Conservation (phyloP, 176 grass and related monocot species). For the Eleusine coracana region DNA sequence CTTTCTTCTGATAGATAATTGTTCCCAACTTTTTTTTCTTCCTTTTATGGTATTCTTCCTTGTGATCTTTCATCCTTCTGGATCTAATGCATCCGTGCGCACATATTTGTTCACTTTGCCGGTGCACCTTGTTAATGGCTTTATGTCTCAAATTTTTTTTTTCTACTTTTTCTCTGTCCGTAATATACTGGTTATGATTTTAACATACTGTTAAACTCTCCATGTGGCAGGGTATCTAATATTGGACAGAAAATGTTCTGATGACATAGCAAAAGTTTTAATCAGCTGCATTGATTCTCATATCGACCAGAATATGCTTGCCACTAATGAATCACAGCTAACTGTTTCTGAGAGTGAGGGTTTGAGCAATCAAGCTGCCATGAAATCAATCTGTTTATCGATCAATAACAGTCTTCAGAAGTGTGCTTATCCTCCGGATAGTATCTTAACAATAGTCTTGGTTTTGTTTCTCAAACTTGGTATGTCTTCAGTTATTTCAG, state of each 20-base stretch:
- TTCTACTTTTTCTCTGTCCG: constrained; percentile 21
- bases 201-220: constrained; percentile 37
- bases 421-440: constrained; percentile 46
- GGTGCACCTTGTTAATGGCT: constrained; percentile 14
- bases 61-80: neutral
- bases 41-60: constrained; percentile 18
- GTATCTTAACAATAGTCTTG: constrained; percentile 59
- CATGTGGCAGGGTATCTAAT: constrained; percentile 63
- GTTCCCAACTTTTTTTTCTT: neutral
- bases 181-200: constrained; percentile 21
- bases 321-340: constrained; percentile 37
- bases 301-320: constrained; percentile 48
- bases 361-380: constrained; percentile 41
- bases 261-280: constrained; percentile 62
- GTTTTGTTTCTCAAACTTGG: constrained; percentile 89
- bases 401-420: constrained; percentile 58
- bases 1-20: neutral
- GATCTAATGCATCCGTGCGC: neutral
- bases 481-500: constrained; percentile 55
- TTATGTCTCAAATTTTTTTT: neutral
- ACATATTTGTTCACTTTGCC: neutral
- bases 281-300: constrained; percentile 64
- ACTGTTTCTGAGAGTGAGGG: constrained; percentile 38
- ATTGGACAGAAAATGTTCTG: constrained; percentile 60
- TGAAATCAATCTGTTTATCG: constrained; percentile 76